Conservation (phyloP, 2,329 filamentous ascomycete genomes). For the Dryadomyces quercivorus region DNA sequence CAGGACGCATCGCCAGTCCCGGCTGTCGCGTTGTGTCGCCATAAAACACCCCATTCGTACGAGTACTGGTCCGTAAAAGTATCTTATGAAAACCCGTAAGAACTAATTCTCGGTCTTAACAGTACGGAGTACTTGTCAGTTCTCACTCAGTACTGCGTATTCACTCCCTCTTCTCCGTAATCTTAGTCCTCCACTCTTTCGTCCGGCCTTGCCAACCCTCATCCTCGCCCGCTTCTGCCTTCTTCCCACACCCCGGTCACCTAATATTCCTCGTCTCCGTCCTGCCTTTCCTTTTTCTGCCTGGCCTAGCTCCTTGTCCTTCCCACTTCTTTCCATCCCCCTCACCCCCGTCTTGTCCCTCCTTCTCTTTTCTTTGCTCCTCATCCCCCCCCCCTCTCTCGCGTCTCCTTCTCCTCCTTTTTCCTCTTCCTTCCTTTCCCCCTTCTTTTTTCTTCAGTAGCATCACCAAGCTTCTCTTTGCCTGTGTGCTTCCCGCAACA, state of each 20-base stretch:
- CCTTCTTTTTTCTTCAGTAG: neutral
- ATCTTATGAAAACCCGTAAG: neutral
- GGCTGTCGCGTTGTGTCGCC: neutral
- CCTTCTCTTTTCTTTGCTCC: neutral
- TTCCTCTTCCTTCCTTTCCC: neutral
- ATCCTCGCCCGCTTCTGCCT: neutral
- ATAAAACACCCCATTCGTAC: neutral
- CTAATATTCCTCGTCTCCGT: slow-evolving; percentile 6
- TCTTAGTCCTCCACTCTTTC: slow-evolving; percentile 2
- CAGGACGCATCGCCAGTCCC: neutral
- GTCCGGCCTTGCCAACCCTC: neutral
- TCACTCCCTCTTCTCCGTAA: neutral
- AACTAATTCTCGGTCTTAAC: no score
- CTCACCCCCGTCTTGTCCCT: neutral
- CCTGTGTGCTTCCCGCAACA: neutral
- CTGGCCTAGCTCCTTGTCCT: slow-evolving; percentile 1
- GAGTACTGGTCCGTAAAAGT: neutral
- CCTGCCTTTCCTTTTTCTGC: slow-evolving; percentile 7
- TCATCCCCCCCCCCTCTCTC: slow-evolving; percentile 8
- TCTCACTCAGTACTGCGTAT: neutral
- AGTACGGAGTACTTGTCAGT: neutral
- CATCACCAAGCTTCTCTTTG: neutral
- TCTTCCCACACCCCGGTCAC: slow-evolving; percentile 4
- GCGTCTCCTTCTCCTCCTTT: neutral
- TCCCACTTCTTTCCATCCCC: neutral